phyloP scores from a whole-genome alignment of 106 monocot species.

The Vanilla planifolia region DNA sequence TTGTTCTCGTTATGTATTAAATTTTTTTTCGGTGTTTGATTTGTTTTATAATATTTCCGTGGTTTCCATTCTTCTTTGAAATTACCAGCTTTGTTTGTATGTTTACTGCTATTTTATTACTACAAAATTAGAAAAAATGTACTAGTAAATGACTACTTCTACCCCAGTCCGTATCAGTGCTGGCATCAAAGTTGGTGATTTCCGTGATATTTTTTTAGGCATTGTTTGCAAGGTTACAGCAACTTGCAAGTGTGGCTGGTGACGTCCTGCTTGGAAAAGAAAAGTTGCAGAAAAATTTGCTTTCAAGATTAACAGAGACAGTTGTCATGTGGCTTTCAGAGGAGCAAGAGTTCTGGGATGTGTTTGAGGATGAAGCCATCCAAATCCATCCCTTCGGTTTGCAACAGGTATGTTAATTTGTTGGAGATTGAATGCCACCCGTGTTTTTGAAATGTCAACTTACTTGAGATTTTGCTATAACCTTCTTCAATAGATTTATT shows the following conservation, averaged over 20 bases:
- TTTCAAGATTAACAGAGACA: conserved; percentile 84
- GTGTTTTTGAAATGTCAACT: not conserved
- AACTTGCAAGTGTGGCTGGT: conserved; percentile 72
- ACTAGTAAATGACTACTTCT: too few relatives aligned
- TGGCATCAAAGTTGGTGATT: not conserved
- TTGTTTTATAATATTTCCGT: too few relatives aligned
- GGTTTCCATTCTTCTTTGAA: too few relatives aligned
- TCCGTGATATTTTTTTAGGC: conserved; percentile 35
- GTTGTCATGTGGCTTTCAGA: conserved; percentile 92
- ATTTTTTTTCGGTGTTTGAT: too few relatives aligned
- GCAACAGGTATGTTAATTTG: conserved; percentile 61
- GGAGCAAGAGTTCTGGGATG: conserved; percentile 96
- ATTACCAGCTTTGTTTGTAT: too few relatives aligned
- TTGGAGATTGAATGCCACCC: not conserved
- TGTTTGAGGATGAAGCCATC: conserved; percentile 72
- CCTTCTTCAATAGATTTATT: not conserved
- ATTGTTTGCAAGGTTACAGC: conserved; percentile 81
- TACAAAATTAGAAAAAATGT: too few relatives aligned
- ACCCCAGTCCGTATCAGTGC: too few relatives aligned
- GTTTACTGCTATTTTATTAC: too few relatives aligned
- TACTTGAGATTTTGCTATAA: not conserved
- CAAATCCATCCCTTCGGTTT: conserved; percentile 71
- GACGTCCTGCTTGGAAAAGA: conserved; percentile 78
- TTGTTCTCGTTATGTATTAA: too few relatives aligned
- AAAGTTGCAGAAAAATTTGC: conserved; percentile 78